Base-by-base conservation (phyloP, 2,329 filamentous ascomycete genomes). In the Periglandula ipomoeae region DNA sequence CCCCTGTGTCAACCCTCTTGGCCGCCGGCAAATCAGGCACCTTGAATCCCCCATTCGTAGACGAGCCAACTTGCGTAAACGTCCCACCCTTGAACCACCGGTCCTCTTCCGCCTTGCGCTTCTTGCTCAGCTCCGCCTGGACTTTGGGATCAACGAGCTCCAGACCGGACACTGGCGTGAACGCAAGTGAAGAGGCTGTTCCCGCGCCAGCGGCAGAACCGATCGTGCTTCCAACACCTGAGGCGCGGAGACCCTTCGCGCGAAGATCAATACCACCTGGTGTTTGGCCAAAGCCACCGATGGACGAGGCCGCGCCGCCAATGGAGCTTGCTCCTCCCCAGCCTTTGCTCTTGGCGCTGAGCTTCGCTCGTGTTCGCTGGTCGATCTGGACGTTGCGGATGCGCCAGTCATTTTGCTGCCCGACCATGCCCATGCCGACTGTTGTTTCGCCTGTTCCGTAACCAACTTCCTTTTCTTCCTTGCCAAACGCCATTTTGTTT, bases 31-130 rank as follows among this genome's bases (percentile, higher is more conserved):
- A 63, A 2, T 76, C 76, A 15, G 91, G 89, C 35, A 94, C 85
- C 67, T 90, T 95, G 76, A 96, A 95, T 1, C 81, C 84, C 10
- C 74, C 80, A 45, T 53, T 52, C 38, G 44, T 61, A 45, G 55
- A 55, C 53, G 79, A 79, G 13, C 71, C 70, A 9, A 95, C 79
- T 65, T 96, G 90, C 8, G 93, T 96, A 62, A 98, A 98, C 0
- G 88, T 90, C n/a, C 93, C 93, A 42, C 89, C 87, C 67, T 93
- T 95, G 73, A 98, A 98, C 85, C 89, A 98, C 34, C 89, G 76
- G 63, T 97, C 91, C 63, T 95, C 89, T 55, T 97, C 93, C 1
- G 89, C 90, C 65, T 95, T 94, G 54, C 89, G 76, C 73, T 97
- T 97, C 58, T 89, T 79, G 62, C 79, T 89, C 64, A 95, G 78